Conservation (phyloP, 2,329 filamentous ascomycete species). For the Polytolypa hystricis region DNA sequence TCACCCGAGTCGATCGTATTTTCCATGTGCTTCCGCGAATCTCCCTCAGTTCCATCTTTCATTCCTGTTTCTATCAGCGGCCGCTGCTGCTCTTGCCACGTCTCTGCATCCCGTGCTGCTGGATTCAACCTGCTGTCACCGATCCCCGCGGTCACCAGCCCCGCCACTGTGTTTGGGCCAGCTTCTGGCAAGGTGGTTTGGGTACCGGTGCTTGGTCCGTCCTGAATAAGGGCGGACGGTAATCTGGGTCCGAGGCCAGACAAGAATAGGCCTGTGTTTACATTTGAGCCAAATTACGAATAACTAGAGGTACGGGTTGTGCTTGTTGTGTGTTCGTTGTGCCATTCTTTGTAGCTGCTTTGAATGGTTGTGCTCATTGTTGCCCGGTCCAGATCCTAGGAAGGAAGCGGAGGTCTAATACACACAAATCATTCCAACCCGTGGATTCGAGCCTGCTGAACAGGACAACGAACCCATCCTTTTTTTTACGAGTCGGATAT, state of each 20-base stretch:
- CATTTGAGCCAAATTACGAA: too few relatives aligned
- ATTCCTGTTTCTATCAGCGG: slow-evolving; percentile 19
- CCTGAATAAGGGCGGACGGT: slow-evolving; percentile 43
- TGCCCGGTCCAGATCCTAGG: too few relatives aligned
- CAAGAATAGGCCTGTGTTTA: neutral
- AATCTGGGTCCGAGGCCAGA: slow-evolving; percentile 22
- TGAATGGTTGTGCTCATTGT: too few relatives aligned
- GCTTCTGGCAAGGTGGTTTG: slow-evolving; percentile 28
- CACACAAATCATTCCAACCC: too few relatives aligned
- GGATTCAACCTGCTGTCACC: slow-evolving; percentile 9
- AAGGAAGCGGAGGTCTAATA: too few relatives aligned
- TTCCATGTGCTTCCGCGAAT: slow-evolving; percentile 16
- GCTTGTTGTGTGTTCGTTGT: too few relatives aligned
- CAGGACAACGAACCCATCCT: too few relatives aligned
- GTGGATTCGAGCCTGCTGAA: too few relatives aligned
- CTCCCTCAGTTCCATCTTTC: slow-evolving; percentile 15
- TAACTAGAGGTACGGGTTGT: too few relatives aligned
- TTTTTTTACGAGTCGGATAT: too few relatives aligned
- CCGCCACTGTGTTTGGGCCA: slow-evolving; percentile 12
- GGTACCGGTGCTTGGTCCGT: slow-evolving; percentile 40
- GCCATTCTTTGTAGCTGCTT: too few relatives aligned
- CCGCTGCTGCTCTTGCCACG: slow-evolving; percentile 12
- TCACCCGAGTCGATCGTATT: too few relatives aligned
- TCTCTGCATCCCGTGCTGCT: slow-evolving; percentile 7
- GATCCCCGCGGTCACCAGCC: slow-evolving; percentile 8